Evolutionary conservation across 306 rosid species (phyloP).

Genomic region (Prunus fruticosa): DNA sequence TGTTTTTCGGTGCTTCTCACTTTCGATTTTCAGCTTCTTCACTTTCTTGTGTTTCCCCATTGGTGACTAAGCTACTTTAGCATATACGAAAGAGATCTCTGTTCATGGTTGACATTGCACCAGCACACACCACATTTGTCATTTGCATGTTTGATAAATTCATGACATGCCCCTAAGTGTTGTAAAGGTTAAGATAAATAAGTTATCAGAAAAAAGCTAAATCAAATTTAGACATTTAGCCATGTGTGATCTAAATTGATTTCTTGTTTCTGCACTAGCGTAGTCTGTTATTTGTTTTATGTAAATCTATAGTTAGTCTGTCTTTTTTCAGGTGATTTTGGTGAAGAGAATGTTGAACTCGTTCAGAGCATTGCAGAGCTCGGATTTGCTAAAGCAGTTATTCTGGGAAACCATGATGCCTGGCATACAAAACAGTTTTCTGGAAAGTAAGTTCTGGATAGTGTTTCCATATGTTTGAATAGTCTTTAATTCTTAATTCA

Average conservation of each 20-base stretch:
- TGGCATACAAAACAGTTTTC: constrained; percentile 80
- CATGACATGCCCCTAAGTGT: constrained; percentile 2
- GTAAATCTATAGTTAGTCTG: not conserved
- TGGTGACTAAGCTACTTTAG: constrained; percentile 20
- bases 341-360: constrained; percentile 84
- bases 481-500: too few species aligned
- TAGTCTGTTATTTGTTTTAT: constrained; percentile 13
- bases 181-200: not conserved
- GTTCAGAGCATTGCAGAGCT: constrained; percentile 71
- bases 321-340: constrained; percentile 72
- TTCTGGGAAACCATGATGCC: constrained; percentile 91
- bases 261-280: not conserved
- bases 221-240: not conserved
- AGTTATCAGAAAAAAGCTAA: not conserved
- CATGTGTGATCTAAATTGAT: constrained; percentile 1
- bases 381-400: constrained; percentile 70
- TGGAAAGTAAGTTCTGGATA: constrained; percentile 51
- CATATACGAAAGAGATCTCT: constrained; percentile 14
- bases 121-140: constrained; percentile 16
- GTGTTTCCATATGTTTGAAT: not conserved
- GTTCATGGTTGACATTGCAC: not conserved
- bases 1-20: constrained; percentile 10
- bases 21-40: constrained; percentile 16
- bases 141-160: constrained; percentile 7
- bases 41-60: constrained; percentile 18